Conservation (phyloP, 805 yeast species). For the Danielia reshetovae region DNA sequence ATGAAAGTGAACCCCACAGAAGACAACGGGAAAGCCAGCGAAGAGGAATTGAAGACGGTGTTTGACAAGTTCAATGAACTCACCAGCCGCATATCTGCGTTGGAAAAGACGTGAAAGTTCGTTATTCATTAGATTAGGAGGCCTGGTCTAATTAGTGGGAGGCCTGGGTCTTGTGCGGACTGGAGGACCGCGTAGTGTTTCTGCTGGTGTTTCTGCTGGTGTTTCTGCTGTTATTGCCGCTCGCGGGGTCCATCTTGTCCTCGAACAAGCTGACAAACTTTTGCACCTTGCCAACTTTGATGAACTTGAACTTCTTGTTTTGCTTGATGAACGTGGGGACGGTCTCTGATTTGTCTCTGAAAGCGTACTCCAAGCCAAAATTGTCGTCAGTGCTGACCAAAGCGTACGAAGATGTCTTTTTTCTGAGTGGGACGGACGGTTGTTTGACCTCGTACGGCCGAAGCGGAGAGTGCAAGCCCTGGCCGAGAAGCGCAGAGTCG, state of each 20-base stretch:
- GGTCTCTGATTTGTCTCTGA: conserved; percentile 20
- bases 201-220: conserved; percentile 11
- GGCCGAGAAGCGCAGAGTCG: no score
- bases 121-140: background rate
- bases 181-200: conserved; percentile 13
- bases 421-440: no score
- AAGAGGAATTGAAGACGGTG: conserved; percentile 20
- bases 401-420: conserved; percentile 15
- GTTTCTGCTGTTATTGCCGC: background rate
- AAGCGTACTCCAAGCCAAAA: conserved; percentile 29
- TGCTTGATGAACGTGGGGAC: conserved; percentile 35
- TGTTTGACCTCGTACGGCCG: no score
- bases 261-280: conserved; percentile 42
- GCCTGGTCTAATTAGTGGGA: no score
- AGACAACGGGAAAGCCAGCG: conserved; percentile 13
- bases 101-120: conserved; percentile 5
- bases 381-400: conserved; percentile 26
- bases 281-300: conserved; percentile 44
- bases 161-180: conserved; percentile 6
- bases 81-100: conserved; percentile 11
- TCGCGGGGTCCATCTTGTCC: conserved; percentile 20
- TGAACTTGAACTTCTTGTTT: conserved; percentile 40
- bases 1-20: conserved; percentile 31
- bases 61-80: conserved; percentile 26
- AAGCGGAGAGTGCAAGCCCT: no score